These are phyloP conservation scores for Hanseniaspora uvarum DNA, from an alignment of 1,139 yeast genomes.

Conservation along the genomic window DNA sequence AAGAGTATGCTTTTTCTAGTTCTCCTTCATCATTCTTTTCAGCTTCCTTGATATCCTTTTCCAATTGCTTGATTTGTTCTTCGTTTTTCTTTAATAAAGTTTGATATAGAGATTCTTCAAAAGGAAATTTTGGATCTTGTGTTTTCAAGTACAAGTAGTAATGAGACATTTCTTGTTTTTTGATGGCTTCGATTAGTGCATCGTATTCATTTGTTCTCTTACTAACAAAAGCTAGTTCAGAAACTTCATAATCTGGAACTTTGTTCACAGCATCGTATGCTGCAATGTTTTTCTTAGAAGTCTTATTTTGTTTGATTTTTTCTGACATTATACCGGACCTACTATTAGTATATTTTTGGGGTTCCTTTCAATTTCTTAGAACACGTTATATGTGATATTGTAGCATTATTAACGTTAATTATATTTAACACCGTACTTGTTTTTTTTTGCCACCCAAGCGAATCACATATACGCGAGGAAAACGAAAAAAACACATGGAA, in stretches of 20 bases:
- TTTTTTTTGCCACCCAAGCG: conserved; percentile 2
- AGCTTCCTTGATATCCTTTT: conserved; percentile 57
- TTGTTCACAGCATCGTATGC: conserved; percentile 37
- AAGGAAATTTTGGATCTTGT: conserved; percentile 39
- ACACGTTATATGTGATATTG: not conserved
- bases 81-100: conserved; percentile 46
- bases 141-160: conserved; percentile 61
- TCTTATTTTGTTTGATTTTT: not conserved
- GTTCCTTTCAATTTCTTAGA: not conserved
- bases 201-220: conserved; percentile 33
- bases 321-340: not conserved
- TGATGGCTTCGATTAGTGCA: conserved; percentile 43
- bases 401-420: not conserved
- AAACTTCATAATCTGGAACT: conserved; percentile 70
- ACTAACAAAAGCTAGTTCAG: conserved; percentile 65
- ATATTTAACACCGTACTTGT: not conserved
- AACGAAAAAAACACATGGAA: not conserved
- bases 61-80: conserved; percentile 45
- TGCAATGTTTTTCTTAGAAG: conserved; percentile 22
- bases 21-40: conserved; percentile 88
- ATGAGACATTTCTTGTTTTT: conserved; percentile 64
- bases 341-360: not conserved
- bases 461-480: not conserved
- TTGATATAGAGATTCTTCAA: conserved; percentile 51
- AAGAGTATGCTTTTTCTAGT: conserved; percentile 64